A percentile compares a stretch with the other conserved stretches of the same genome.
These are phyloP conservation scores for Ustilago loliicola DNA, from an alignment of 1,284 basidiomycete genomes.

Conservation along the genomic window DNA sequence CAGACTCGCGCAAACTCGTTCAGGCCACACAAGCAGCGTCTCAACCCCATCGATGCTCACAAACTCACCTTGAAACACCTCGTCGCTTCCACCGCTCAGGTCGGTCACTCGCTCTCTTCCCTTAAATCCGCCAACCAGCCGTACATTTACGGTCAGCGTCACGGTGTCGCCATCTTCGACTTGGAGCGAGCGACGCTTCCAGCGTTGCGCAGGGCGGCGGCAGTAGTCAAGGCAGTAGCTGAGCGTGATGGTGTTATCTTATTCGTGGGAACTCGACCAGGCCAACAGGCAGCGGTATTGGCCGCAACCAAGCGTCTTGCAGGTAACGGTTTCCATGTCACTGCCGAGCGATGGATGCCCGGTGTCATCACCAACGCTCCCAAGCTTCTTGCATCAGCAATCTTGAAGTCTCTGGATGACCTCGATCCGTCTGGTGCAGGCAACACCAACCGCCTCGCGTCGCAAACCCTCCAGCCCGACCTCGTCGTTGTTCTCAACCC, in stretches of 20 bases:
- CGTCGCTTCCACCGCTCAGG: constrained; percentile 90
- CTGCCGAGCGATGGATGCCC: constrained; percentile 88
- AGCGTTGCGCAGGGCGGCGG: constrained; percentile 88
- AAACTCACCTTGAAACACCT: constrained; percentile 88
- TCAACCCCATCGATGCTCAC: constrained; percentile 77
- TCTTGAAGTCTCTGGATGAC: constrained; percentile 50
- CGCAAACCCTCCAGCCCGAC: constrained; percentile 82
- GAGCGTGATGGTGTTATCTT: constrained; percentile 86
- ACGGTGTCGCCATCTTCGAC: constrained; percentile 93
- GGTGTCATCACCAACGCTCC: constrained; percentile 92
- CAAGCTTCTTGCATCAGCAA: constrained; percentile 72
- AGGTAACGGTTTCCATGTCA: constrained; percentile 77
- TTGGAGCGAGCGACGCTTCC: constrained; percentile 89
- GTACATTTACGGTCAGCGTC: constrained; percentile 92
- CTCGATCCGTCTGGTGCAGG: constrained; percentile 33
- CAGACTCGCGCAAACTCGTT: constrained; percentile 80
- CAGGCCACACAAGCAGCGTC: constrained; percentile 80
- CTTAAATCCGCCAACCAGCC: constrained; percentile 90
- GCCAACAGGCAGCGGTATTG: constrained; percentile 81
- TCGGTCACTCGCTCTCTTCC: constrained; percentile 86
- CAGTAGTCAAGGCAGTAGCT: constrained; percentile 85
- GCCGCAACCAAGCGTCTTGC: constrained; percentile 86
- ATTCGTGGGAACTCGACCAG: constrained; percentile 88
- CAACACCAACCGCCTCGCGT: constrained; percentile 72
- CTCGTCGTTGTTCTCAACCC: constrained; percentile 91